phyloP scores from a whole-genome alignment of 2,329 filamentous ascomycete species.

The Lomentospora prolificans region DNA sequence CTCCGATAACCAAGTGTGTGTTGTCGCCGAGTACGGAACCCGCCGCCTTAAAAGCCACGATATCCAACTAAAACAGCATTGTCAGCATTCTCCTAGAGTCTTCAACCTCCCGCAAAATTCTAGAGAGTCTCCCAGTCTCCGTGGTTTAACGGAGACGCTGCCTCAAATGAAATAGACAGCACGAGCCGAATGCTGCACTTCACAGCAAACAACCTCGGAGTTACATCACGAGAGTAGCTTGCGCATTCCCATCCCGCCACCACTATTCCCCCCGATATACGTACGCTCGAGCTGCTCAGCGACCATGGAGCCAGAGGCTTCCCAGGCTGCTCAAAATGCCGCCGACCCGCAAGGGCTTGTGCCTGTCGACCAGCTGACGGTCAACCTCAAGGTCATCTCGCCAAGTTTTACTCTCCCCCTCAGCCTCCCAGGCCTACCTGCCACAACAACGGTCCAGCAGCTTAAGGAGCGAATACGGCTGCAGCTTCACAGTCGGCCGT shows the following conservation, averaged over 20 bases:
- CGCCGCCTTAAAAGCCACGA: background rate
- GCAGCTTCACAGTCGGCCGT: slow-evolving; percentile 35
- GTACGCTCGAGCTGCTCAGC: background rate
- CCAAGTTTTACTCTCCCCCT: slow-evolving; percentile 44
- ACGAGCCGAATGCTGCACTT: background rate
- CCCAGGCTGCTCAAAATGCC: background rate
- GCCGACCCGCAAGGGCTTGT: slow-evolving; percentile 6
- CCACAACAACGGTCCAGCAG: slow-evolving; percentile 42
- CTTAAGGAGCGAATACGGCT: slow-evolving; percentile 50
- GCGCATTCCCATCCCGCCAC: background rate
- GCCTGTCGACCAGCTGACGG: slow-evolving; percentile 25
- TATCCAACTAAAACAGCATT: too few species aligned
- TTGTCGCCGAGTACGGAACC: background rate
- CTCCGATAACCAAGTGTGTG: background rate
- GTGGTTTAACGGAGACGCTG: background rate
- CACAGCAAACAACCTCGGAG: background rate
- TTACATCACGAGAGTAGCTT: background rate
- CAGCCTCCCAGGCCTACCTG: slow-evolving; percentile 36
- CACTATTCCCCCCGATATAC: too few species aligned
- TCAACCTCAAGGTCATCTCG: slow-evolving; percentile 50
- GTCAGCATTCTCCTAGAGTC: too few species aligned
- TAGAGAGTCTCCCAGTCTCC: background rate
- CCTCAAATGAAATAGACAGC: background rate
- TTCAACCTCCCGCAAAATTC: background rate
- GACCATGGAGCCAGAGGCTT: slow-evolving; percentile 3